These are phyloP conservation scores for Paramarasmius palmivorus DNA, from an alignment of 1,284 basidiomycete genomes.

Conservation along the genomic window DNA sequence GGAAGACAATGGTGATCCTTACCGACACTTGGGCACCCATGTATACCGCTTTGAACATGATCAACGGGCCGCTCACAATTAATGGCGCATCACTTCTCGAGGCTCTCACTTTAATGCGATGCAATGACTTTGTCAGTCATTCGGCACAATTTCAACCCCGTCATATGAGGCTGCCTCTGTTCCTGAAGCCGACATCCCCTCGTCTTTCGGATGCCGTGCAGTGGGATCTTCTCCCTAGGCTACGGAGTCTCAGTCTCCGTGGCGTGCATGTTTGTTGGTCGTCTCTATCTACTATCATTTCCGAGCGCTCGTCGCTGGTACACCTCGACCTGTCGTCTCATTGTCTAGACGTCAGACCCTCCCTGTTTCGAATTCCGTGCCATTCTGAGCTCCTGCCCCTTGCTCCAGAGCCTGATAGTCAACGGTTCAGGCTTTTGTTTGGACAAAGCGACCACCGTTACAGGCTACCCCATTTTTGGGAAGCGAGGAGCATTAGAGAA, in stretches of 20 bases:
- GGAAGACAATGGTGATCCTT: slow-evolving; percentile 50
- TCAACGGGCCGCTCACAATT: slow-evolving; percentile 35
- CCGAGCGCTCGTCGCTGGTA: slow-evolving; percentile 26
- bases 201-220: slow-evolving; percentile 16
- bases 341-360: slow-evolving; percentile 46
- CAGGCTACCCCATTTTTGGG: slow-evolving; percentile 22
- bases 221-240: slow-evolving; percentile 30
- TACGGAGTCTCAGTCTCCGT: slow-evolving; percentile 43
- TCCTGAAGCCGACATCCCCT: slow-evolving; percentile 28
- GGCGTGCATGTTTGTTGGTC: slow-evolving; percentile 53
- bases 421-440: slow-evolving; percentile 39
- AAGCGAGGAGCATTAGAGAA: slow-evolving; percentile 24
- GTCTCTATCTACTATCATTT: slow-evolving; percentile 31
- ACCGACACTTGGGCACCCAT: slow-evolving; percentile 55
- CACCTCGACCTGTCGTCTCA: slow-evolving; percentile 47
- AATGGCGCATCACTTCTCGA: slow-evolving; percentile 45
- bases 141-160: slow-evolving; percentile 41
- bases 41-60: slow-evolving; percentile 42
- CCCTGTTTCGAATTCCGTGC: slow-evolving; percentile 37
- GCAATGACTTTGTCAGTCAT: slow-evolving; percentile 53
- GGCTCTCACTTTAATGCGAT: slow-evolving; percentile 53
- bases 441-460: background rate
- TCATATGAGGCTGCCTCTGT: slow-evolving; percentile 34
- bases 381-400: slow-evolving; percentile 36
- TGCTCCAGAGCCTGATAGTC: slow-evolving; percentile 41